phyloP scores from a whole-genome alignment of 805 yeast species.

The Wickerhamiella allomyrinae region DNA sequence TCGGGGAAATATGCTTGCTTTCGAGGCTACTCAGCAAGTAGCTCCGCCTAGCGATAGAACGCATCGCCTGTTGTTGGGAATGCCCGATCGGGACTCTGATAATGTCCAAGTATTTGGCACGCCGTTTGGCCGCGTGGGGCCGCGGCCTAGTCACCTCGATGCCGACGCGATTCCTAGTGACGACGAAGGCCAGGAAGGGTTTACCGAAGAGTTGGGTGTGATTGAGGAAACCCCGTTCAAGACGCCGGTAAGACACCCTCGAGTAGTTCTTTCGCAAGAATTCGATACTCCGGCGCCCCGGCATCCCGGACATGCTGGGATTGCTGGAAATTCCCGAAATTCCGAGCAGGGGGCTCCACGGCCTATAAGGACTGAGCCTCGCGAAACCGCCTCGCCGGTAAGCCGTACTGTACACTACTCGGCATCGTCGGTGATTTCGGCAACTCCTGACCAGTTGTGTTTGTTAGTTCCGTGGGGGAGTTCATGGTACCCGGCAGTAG shows the following conservation, averaged over 20 bases:
- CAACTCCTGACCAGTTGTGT: not conserved
- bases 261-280: not conserved
- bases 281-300: not conserved
- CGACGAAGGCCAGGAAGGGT: not conserved
- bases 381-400: no score
- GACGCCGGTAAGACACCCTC: not conserved
- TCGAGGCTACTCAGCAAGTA: not conserved
- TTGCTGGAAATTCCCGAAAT: no score
- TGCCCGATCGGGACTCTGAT: not conserved
- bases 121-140: not conserved
- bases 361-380: no score
- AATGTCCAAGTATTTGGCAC: conserved; percentile 1
- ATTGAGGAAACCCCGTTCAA: conserved; percentile 2
- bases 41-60: not conserved
- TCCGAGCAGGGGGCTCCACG: no score
- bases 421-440: not conserved
- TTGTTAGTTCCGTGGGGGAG: not conserved
- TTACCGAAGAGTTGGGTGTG: conserved; percentile 20
- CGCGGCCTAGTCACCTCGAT: not conserved
- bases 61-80: not conserved
- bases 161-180: not conserved
- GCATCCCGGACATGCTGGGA: not conserved
- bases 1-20: not conserved
- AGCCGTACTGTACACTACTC: no score
- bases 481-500: not conserved